A percentile compares a stretch with the other conserved stretches of the same genome.
Evolutionary conservation across 164 flowering plant species (phyloP).

Genomic region (Vitis riparia): DNA sequence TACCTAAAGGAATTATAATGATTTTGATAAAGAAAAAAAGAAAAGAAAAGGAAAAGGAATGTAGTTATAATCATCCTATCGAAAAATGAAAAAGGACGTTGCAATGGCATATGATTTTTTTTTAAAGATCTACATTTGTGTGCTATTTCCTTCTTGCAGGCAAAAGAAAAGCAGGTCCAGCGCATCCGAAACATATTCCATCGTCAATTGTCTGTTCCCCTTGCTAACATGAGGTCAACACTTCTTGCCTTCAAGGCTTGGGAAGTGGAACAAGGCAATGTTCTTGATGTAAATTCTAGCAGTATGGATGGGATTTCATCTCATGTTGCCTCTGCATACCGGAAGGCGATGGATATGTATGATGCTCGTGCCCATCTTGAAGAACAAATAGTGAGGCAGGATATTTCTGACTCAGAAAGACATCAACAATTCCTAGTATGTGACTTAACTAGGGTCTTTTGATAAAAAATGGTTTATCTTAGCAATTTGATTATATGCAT

Average conservation of each 20-base stretch:
- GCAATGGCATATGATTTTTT: too few species aligned
- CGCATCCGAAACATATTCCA: slow-evolving; percentile 74
- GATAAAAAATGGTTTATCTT: background rate
- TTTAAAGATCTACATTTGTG: background rate
- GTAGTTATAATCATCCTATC: too few species aligned
- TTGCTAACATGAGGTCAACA: slow-evolving; percentile 39
- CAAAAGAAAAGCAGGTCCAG: slow-evolving; percentile 68
- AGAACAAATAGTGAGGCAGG: slow-evolving; percentile 52
- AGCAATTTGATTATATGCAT: background rate
- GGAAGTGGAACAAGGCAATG: slow-evolving; percentile 68
- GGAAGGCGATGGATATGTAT: slow-evolving; percentile 72
- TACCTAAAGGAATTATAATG: too few species aligned
- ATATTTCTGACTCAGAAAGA: slow-evolving; percentile 57
- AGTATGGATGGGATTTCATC: slow-evolving; percentile 59
- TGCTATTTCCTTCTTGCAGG: slow-evolving; percentile 39
- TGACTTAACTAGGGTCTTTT: background rate
- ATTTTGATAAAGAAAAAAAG: too few species aligned
- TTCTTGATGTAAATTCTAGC: slow-evolving; percentile 34
- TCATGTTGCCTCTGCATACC: slow-evolving; percentile 60
- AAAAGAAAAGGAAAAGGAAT: too few species aligned
- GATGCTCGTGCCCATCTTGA: slow-evolving; percentile 66
- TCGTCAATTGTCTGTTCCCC: slow-evolving; percentile 85
- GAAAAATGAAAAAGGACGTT: background rate
- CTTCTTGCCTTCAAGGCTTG: slow-evolving; percentile 74
- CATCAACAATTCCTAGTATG: slow-evolving; percentile 71